phyloP scores from a whole-genome alignment of 345 rosid species.

The Murraya koenigii region DNA sequence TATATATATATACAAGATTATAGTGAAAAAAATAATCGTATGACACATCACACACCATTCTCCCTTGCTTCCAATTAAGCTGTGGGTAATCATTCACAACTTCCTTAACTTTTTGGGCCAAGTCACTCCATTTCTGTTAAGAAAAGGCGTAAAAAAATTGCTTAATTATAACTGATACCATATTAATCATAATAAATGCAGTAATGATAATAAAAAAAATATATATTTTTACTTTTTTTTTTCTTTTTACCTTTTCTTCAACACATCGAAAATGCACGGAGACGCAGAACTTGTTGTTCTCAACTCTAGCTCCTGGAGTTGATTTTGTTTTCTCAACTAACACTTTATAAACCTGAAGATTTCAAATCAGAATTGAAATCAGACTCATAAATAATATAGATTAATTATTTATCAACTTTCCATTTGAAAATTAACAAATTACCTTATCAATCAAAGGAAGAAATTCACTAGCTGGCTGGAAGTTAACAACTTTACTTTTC shows the following conservation, averaged over 20 bases:
- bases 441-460: constrained; percentile 76
- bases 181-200: neutral
- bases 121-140: constrained; percentile 70
- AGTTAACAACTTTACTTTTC: constrained; percentile 53
- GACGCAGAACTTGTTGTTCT: constrained; percentile 83
- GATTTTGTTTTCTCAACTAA: constrained; percentile 66
- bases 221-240: neutral
- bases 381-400: neutral
- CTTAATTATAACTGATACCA: neutral
- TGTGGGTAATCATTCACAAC: constrained; percentile 65
- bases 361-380: neutral
- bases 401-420: neutral
- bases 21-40: neutral
- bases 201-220: neutral
- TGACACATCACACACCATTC: constrained; percentile 55
- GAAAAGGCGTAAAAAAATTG: neutral
- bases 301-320: constrained; percentile 79
- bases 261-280: constrained; percentile 93
- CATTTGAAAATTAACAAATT: constrained; percentile 15
- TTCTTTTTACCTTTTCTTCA: constrained; percentile 55
- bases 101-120: constrained; percentile 60
- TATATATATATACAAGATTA: neutral
- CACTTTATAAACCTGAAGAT: constrained; percentile 48
- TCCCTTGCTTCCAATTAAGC: constrained; percentile 70
- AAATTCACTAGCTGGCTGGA: constrained; percentile 83